Conservation (phyloP, 805 yeast genomes). For the Jamesozyma jinghongensis region DNA sequence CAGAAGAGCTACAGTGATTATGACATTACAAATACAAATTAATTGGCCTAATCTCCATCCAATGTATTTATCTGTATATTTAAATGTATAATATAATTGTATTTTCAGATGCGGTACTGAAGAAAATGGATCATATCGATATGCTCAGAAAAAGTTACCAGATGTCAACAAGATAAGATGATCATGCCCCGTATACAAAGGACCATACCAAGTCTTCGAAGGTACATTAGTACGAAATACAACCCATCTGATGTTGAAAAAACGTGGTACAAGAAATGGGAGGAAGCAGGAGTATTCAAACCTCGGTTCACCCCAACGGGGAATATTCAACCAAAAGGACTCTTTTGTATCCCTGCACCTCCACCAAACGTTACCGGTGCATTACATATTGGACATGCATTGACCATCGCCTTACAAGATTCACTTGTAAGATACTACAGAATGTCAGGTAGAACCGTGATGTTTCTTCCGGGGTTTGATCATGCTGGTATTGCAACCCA, state of each 20-base stretch:
- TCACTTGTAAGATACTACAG: slow-evolving; percentile 84
- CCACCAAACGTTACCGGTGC: slow-evolving; percentile 99
- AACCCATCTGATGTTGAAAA: slow-evolving; percentile 84
- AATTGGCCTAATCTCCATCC: no score
- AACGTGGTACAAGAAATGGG: slow-evolving; percentile 98
- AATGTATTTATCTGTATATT: no score
- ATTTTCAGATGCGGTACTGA: no score
- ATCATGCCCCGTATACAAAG: slow-evolving; percentile 18
- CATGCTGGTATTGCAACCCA: slow-evolving; percentile 99
- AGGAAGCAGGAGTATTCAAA: slow-evolving; percentile 67
- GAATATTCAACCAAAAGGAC: slow-evolving; percentile 63
- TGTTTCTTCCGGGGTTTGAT: slow-evolving; percentile 92
- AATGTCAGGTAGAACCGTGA: slow-evolving; percentile 90
- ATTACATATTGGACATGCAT: slow-evolving; percentile 94
- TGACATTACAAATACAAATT: slow-evolving; percentile 35
- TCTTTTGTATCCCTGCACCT: slow-evolving; percentile 87
- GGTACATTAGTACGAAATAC: slow-evolving; percentile 79
- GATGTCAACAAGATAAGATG: no score
- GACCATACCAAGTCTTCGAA: slow-evolving; percentile 37
- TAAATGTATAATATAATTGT: no score
- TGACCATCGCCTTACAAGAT: slow-evolving; percentile 90
- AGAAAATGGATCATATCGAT: no score
- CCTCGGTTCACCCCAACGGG: slow-evolving; percentile 75
- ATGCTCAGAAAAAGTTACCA: no score
- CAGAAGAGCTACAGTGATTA: slow-evolving; percentile 44